Conservation (phyloP, 768 basidiomycete genomes). For the Ramaria sp. region DNA sequence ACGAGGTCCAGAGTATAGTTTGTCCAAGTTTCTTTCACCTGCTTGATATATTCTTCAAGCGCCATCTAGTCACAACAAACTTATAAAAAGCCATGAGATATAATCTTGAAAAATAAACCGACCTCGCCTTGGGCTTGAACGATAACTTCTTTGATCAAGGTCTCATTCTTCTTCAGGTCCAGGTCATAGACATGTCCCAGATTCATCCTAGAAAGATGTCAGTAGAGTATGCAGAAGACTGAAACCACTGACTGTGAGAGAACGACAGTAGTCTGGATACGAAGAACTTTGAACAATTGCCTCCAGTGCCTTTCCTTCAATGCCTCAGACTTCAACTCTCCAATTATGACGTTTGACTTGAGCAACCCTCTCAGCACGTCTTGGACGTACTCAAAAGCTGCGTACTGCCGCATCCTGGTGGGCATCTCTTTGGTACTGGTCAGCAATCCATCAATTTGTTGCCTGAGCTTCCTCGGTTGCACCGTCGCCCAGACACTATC, state of each 20-base stretch:
- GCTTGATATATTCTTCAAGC: constrained; percentile 88
- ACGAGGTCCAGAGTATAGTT: constrained; percentile 92
- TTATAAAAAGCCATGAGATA: too few relatives aligned
- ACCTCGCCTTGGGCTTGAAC: constrained; percentile 97
- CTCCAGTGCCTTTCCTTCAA: constrained; percentile 98
- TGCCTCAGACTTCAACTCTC: constrained; percentile 93
- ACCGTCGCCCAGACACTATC: constrained; percentile 88
- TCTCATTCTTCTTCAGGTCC: constrained; percentile 91
- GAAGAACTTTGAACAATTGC: constrained; percentile 84
- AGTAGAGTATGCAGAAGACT: constrained; percentile 1
- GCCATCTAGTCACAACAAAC: constrained; percentile 60
- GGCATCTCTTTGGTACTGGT: constrained; percentile 98
- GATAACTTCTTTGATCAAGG: constrained; percentile 86
- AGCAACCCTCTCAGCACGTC: constrained; percentile 76
- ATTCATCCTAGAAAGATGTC: constrained; percentile 57
- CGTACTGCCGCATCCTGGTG: constrained; percentile 96
- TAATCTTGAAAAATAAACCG: constrained; percentile 7
- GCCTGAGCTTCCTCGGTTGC: constrained; percentile 88
- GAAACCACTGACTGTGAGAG: constrained; percentile 48
- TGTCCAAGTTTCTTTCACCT: constrained; percentile 96
- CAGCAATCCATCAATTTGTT: constrained; percentile 85
- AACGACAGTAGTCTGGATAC: constrained; percentile 63
- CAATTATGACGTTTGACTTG: constrained; percentile 84
- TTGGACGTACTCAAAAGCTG: constrained; percentile 96
- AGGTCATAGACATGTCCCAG: constrained; percentile 95